Evolutionary conservation across 352 stramenopile species (phyloP), one percentile per base, ranked within the genome.

Genomic region (Pythium sp.): DNA sequence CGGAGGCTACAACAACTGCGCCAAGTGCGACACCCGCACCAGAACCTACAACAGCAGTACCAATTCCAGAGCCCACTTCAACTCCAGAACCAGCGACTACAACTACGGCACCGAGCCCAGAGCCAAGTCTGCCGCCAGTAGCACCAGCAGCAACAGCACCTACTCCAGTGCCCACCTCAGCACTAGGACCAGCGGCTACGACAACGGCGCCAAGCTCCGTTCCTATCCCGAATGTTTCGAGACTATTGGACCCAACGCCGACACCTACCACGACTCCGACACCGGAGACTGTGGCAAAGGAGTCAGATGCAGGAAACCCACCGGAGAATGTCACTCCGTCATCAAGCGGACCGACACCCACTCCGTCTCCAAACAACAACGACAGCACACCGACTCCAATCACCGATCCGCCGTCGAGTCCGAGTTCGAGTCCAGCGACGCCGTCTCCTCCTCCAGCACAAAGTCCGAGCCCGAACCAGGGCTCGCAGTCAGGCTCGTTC

Each of bases 401-500:
- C 15, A n/a, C 5, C 43, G 11, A 51, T 18, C 6, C 43, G 2
- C 43, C 43, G 18, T 49, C 15, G 41, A 49, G 41, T 49, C 41
- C 41, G 41, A 49, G 43, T 51, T 18, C 43, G 43, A 51, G 43
- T 51, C 43, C 43, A 51, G 43, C 43, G 43, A 22, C 43, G 18
- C 43, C 43, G 18, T 22, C 43, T 24, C 22, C 58, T 11, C 59
- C 58, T 11, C 59, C 58, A 20, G 4, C 5, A 20, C 66, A 26
- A 47, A 65, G 24, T 11, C n/a, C 62, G 49, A 62, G 14, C 32
- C 53, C 62, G 5, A 62, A 57, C 20, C 22, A 54, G 8, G 63
- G 63, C 30, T 68, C 63, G 14, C 53, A 62, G 32, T 62, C 64
- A n/a, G 63, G 53, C 4, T 68, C 63, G 34, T 62, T 51, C 18